phyloP scores from a whole-genome alignment of 306 rosid species.

The Cucumis sativus region DNA sequence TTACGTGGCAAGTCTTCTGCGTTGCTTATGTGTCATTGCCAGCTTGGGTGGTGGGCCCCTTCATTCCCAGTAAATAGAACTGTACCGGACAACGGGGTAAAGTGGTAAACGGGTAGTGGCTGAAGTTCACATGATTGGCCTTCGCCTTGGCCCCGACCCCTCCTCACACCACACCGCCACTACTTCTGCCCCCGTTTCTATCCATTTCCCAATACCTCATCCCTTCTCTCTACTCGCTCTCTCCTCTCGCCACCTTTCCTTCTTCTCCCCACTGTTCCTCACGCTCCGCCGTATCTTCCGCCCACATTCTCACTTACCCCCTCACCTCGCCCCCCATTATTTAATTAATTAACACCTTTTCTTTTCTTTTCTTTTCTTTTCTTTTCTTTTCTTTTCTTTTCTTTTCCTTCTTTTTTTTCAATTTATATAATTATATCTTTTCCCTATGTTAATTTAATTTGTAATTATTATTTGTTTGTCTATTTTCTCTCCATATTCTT shows the following conservation, averaged over 20 bases:
- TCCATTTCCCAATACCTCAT: background rate
- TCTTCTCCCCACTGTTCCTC: background rate
- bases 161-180: background rate
- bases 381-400: background rate
- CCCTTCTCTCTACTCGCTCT: background rate
- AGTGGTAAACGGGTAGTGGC: background rate
- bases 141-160: constrained; percentile 5
- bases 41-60: background rate
- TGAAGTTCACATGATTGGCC: constrained; percentile 8
- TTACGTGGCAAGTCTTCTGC: background rate
- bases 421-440: background rate
- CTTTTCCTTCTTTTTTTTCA: background rate
- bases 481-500: background rate
- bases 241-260: background rate
- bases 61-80: background rate
- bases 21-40: background rate
- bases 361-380: background rate
- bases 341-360: background rate
- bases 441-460: background rate
- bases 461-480: background rate
- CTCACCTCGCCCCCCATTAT: background rate
- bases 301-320: background rate
- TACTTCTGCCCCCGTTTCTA: background rate
- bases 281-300: background rate
- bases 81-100: background rate